These are phyloP conservation scores for Allium sativum DNA, from an alignment of 106 monocot species.

Conservation along the genomic window DNA sequence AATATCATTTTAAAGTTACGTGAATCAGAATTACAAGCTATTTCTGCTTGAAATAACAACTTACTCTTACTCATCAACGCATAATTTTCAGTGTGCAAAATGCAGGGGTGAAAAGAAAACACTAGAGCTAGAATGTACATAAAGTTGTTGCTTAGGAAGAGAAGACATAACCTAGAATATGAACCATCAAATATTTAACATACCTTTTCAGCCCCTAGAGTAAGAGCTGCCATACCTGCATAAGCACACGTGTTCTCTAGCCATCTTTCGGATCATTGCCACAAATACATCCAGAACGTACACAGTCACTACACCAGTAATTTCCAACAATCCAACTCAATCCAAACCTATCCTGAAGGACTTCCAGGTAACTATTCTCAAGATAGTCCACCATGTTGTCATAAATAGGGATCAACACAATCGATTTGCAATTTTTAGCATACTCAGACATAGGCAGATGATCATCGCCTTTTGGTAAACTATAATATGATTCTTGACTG, in stretches of 20 bases:
- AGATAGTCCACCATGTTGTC: not conserved
- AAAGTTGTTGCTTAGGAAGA: too few species aligned
- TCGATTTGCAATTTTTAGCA: not conserved
- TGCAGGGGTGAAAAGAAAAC: too few species aligned
- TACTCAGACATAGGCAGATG: not conserved
- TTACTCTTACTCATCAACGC: too few species aligned
- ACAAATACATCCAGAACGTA: constrained; percentile 1
- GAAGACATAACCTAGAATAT: not conserved
- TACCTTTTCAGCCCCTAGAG: constrained; percentile 6
- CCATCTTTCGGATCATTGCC: not conserved
- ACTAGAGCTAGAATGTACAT: too few species aligned
- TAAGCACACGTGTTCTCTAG: not conserved
- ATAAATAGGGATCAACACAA: constrained; percentile 4
- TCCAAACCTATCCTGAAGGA: constrained; percentile 7
- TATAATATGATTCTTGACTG: constrained; percentile 4
- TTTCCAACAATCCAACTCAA: constrained; percentile 2
- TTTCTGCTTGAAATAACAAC: too few species aligned
- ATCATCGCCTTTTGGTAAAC: not conserved
- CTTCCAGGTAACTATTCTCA: constrained; percentile 2
- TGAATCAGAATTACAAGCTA: too few species aligned
- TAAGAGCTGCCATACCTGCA: not conserved
- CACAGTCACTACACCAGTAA: constrained; percentile 1
- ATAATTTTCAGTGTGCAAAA: too few species aligned
- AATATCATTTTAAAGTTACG: too few species aligned
- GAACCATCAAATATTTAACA: not conserved